These are phyloP conservation scores for Globisporangium recalcitrans DNA, from an alignment of 352 stramenopile genomes.

Conservation along the genomic window DNA sequence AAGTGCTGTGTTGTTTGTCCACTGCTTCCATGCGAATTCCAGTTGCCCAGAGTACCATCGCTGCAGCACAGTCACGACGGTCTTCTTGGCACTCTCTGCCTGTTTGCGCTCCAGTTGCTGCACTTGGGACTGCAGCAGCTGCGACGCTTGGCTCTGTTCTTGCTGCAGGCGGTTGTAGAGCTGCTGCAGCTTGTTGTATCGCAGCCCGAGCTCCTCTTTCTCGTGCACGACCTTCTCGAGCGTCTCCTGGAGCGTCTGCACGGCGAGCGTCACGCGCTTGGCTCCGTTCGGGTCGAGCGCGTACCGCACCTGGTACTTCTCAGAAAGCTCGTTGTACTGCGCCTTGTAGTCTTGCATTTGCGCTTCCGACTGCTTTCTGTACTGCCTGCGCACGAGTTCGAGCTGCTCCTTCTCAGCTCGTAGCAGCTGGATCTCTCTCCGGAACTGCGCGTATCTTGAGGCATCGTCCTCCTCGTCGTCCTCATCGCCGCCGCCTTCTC, in stretches of 20 bases:
- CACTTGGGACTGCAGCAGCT: slow-evolving; percentile 21
- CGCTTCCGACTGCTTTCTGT: slow-evolving; percentile 30
- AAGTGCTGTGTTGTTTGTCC: slow-evolving; percentile 14
- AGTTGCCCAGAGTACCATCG: slow-evolving; percentile 32
- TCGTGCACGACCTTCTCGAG: slow-evolving; percentile 53
- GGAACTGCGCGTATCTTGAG: slow-evolving; percentile 15
- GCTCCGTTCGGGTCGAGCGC: slow-evolving; percentile 48
- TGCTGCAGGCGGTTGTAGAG: slow-evolving; percentile 30
- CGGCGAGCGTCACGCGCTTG: slow-evolving; percentile 43
- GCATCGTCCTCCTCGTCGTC: slow-evolving; percentile 14
- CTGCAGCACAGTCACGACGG: slow-evolving; percentile 22
- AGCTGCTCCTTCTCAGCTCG: slow-evolving; percentile 41
- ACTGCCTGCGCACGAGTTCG: slow-evolving; percentile 30
- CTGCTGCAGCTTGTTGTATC: slow-evolving; percentile 34
- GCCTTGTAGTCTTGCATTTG: slow-evolving; percentile 24
- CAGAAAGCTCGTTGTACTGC: slow-evolving; percentile 31
- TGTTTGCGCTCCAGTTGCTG: slow-evolving; percentile 16
- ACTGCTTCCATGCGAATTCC: slow-evolving; percentile 35
- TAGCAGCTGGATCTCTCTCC: slow-evolving; percentile 49
- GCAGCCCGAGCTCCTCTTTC: slow-evolving; percentile 57
- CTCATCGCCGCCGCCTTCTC: slow-evolving; percentile 18
- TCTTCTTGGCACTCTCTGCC: slow-evolving; percentile 21
- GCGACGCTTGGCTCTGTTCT: slow-evolving; percentile 20
- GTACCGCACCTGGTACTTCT: slow-evolving; percentile 50
- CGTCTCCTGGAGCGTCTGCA: slow-evolving; percentile 48